Base-by-base conservation (phyloP, 2,329 filamentous ascomycete species). In the Arthrobotrys musiformis region DNA sequence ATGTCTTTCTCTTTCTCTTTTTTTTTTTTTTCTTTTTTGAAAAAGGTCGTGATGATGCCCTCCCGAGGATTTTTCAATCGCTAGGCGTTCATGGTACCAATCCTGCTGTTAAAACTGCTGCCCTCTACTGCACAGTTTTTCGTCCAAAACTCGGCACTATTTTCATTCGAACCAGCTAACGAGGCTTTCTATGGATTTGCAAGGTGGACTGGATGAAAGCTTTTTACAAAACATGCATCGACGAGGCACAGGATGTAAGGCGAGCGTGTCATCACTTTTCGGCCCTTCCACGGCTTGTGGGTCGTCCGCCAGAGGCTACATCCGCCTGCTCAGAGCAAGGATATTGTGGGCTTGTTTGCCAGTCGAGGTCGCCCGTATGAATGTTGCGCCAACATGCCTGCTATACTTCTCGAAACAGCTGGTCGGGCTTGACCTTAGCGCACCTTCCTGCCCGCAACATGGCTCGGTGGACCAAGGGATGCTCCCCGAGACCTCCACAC, bases 311-410 rank as follows among this genome's bases (percentile, higher is more conserved):
- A 35, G 44, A 73, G 52, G 48, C 40, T 66, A 66, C 66, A 73
- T 52, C 69, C 60, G 69, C 69, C 50, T 50, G 33, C 69, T 35
- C 28, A 28, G 28, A 40, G 61, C 69, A 66, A 62, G 69, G 69
- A 61, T 66, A 40, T 28, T 30, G 50, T 46, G 42, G 22, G 28
- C 37, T 50, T 30, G 37, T 73, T 66, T 52, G 61, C 40, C 24
- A 30, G 60, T 50, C 50, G 48, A 64, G 58, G 37, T 15, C 26
- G 4, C 33, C 44, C 37, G 44, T 63, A 35, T 26, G 28, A 66
- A 67, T 66, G 40, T 66, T 73, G 61, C 69, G 61, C 60, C 69
- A 73, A 66, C 50, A 60, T 63, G 68, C 58, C 37, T 72, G 68
- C 22, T n/a, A 48, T 26, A 15, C 19, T 46, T 42, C 58, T 50